Conservation (phyloP, 2,329 filamentous ascomycete species). For the Microdochium trichocladiopsis region DNA sequence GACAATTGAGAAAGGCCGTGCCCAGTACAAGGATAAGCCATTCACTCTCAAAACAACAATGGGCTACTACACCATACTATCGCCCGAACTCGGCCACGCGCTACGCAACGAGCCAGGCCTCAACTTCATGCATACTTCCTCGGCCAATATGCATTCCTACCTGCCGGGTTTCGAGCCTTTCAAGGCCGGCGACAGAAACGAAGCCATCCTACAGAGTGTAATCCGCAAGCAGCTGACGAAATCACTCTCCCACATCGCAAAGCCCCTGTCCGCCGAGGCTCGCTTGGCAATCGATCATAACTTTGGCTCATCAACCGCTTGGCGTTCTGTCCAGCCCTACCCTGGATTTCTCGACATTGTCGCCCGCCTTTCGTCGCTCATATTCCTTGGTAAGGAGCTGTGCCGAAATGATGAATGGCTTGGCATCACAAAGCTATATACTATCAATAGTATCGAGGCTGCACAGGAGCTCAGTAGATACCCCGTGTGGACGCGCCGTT, state of each 20-base stretch:
- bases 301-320: neutral
- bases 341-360: constrained; percentile 29
- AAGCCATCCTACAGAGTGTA: neutral
- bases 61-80: neutral
- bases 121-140: neutral
- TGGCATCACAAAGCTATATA: constrained; percentile 33
- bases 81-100: neutral
- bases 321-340: neutral
- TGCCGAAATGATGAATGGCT: constrained; percentile 41
- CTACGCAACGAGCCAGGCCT: neutral
- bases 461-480: neutral
- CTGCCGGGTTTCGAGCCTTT: neutral
- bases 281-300: neutral
- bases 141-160: neutral
- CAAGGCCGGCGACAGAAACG: neutral
- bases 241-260: neutral
- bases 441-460: constrained; percentile 16
- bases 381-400: constrained; percentile 37
- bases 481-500: neutral
- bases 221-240: neutral
- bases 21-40: neutral
- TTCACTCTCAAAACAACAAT: neutral
- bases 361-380: constrained; percentile 39
- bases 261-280: neutral
- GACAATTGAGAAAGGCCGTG: neutral